Evolutionary conservation across 371 early-diverging fungal genomes (phyloP).

Genomic region (Circinella umbellata): DNA sequence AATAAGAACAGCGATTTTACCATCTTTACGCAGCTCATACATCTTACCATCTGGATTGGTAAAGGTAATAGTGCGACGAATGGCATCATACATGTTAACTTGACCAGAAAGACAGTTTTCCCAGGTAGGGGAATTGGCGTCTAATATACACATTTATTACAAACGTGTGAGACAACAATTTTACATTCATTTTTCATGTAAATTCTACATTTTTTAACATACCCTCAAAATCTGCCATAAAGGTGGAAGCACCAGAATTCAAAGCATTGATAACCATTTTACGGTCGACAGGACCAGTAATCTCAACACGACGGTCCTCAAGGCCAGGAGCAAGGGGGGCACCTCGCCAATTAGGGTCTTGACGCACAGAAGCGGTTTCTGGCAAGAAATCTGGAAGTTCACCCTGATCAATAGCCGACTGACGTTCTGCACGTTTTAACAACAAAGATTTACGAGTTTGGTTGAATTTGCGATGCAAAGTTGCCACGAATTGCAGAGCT

Average conservation of each 20-base stretch:
- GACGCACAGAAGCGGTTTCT: constrained; percentile 88
- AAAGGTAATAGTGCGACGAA: constrained; percentile 81
- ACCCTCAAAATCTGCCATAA: constrained; percentile 98
- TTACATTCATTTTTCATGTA: background rate
- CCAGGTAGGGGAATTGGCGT: constrained; percentile 93
- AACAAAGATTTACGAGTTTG: constrained; percentile 81
- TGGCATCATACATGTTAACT: constrained; percentile 91
- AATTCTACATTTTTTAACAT: constrained; percentile 10
- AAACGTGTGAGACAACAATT: background rate
- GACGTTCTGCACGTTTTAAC: constrained; percentile 72
- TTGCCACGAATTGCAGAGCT: constrained; percentile 83
- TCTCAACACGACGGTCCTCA: constrained; percentile 93
- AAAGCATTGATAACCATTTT: constrained; percentile 98
- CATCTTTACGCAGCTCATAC: constrained; percentile 84
- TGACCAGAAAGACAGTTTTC: constrained; percentile 85
- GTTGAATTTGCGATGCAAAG: constrained; percentile 89
- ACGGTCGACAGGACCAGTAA: constrained; percentile 97
- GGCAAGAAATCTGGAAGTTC: constrained; percentile 89
- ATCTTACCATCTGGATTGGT: constrained; percentile 88
- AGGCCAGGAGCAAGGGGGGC: constrained; percentile 92
- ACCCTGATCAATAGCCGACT: constrained; percentile 81
- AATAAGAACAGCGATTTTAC: constrained; percentile 82
- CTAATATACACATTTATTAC: constrained; percentile 35
- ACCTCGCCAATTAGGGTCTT: constrained; percentile 87
- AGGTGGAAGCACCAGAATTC: constrained; percentile 91